Evolutionary conservation across 2,329 filamentous ascomycete species (phyloP), one percentile per base, ranked within the genome.

Genomic region (Trichoderma aggressivum): DNA sequence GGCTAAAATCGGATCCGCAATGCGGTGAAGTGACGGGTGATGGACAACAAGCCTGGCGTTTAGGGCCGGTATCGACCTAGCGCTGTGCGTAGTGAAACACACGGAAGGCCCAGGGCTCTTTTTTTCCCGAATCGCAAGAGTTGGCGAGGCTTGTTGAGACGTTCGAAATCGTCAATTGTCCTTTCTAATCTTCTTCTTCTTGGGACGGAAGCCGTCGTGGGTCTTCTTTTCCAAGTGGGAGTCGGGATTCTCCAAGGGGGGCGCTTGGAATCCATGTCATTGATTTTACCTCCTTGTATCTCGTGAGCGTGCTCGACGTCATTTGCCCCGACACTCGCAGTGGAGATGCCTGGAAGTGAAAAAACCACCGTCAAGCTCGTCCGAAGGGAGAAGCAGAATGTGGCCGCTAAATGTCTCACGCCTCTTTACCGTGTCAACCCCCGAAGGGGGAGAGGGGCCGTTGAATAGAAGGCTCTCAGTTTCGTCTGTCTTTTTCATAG

Each of bases 1-100:
- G 43, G 43, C 43, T 30, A 53, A 53, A 64, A 50, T 64, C 18
- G 26, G 28, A 34, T 64, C 39, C 39, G 61, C 26, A 53, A 24
- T 32, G 61, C 61, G 53, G 61, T 32, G 50, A 66, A 66, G 24
- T 21, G 43, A 28, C 63, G 63, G 63, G 63, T 66, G 63, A 66
- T 66, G 63, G 50, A 65, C 62, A 55, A 65, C 55, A 65, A 65
- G 62, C 62, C n/a, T 55, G 30, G 62, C 47, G 21, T 53, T 36
- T 65, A 65, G 47, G 62, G 62, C 47, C 47, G 47, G 62, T 50
- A 50, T 61, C 32, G 63, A 56, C 53, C 16, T 34, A 56, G 63
- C 63, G 50, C 63, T 66, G 36, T 39, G 1, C 36, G 36, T 39
- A 66, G 61, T 53, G 61, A 64, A 64, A 34, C 61, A 43, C 34